These are phyloP conservation scores for Lecanicillium sp. DNA, from an alignment of 2,329 filamentous ascomycete genomes.

Conservation along the genomic window DNA sequence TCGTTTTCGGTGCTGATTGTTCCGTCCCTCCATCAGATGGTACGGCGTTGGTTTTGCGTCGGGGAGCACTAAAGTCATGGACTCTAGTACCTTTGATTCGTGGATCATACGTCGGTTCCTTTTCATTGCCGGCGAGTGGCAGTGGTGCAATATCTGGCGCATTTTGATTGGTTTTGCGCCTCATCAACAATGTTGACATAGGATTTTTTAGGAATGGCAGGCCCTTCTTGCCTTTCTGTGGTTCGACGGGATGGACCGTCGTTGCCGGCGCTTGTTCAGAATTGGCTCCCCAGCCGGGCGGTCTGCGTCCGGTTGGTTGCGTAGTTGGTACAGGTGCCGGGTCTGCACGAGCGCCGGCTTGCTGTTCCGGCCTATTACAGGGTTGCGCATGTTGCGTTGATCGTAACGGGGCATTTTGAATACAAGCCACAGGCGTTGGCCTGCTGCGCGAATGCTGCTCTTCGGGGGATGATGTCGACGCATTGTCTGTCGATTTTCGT, in stretches of 20 bases:
- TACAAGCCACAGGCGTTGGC: slow-evolving; percentile 1
- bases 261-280: neutral
- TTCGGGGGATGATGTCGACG: slow-evolving; percentile 10
- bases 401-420: neutral
- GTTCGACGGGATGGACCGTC: slow-evolving; percentile 8
- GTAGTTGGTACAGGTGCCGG: neutral
- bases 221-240: slow-evolving; percentile 34
- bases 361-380: slow-evolving; percentile 3
- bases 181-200: slow-evolving; percentile 41
- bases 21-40: no score
- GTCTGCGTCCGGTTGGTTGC: slow-evolving; percentile 5
- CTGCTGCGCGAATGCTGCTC: slow-evolving; percentile 5
- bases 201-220: slow-evolving; percentile 43
- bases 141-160: slow-evolving; percentile 27
- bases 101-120: slow-evolving; percentile 41
- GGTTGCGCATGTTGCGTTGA: neutral
- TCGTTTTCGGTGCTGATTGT: no score
- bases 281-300: neutral
- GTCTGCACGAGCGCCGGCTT: slow-evolving; percentile 4
- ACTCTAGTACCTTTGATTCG: slow-evolving; percentile 48
- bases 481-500: slow-evolving; percentile 10
- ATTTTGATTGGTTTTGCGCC: slow-evolving; percentile 38
- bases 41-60: slow-evolving; percentile 19
- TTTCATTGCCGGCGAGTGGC: slow-evolving; percentile 23
- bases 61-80: slow-evolving; percentile 50